Percentiles rank a stretch among this genome's conserved stretches.
These are phyloP conservation scores for Corymbia calophylla DNA, from an alignment of 441 rosid species.

Conservation along the genomic window DNA sequence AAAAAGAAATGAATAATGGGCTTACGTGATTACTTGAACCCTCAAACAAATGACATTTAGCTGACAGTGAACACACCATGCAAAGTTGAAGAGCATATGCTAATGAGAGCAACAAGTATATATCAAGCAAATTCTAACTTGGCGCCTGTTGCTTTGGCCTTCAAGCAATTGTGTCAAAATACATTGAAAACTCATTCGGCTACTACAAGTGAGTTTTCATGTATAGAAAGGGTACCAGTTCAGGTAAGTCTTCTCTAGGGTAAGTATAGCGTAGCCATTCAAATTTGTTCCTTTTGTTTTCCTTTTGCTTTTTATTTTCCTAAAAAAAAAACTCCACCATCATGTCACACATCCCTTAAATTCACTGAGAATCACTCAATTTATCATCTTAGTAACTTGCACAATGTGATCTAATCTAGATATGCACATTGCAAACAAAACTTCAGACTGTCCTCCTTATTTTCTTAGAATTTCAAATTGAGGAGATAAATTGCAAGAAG, in stretches of 20 bases:
- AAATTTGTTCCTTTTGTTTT: background rate
- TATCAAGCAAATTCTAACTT: background rate
- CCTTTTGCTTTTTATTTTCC: background rate
- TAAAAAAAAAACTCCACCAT: background rate
- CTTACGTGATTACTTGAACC: background rate
- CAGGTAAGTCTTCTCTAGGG: background rate
- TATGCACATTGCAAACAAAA: background rate
- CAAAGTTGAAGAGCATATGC: background rate
- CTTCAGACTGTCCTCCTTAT: background rate
- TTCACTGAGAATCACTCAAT: background rate
- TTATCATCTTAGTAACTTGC: background rate
- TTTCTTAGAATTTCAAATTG: background rate
- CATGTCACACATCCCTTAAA: background rate
- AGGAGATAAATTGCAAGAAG: background rate
- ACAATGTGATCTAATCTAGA: background rate
- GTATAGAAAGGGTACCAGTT: background rate
- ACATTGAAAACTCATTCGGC: background rate
- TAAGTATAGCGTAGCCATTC: background rate
- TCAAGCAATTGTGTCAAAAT: background rate
- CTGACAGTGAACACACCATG: background rate
- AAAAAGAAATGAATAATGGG: background rate
- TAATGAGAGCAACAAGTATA: background rate
- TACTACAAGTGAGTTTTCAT: background rate
- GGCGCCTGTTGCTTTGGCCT: background rate
- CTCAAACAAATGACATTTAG: background rate